A percentile compares a stretch with the other conserved stretches of the same genome.
Conservation (phyloP, 306 rosid genomes). For the Aeschynomene evenia region DNA sequence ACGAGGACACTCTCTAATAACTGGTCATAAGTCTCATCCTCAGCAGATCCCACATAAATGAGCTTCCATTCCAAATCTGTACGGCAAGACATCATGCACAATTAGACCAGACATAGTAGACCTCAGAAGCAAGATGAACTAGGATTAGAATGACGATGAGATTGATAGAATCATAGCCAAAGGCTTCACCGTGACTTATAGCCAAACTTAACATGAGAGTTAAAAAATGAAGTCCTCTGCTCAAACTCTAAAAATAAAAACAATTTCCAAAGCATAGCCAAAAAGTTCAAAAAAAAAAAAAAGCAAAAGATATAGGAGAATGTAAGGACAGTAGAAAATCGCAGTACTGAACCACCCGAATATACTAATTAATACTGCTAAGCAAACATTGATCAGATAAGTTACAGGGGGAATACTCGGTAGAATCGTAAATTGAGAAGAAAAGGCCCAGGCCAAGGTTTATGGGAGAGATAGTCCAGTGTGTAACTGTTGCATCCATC, state of each 20-base stretch:
- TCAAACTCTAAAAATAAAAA: neutral
- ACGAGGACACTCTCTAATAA: conserved; percentile 88
- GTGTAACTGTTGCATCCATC: no score
- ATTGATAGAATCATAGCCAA: neutral
- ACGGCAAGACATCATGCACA: neutral
- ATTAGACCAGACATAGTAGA: neutral
- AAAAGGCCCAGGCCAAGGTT: neutral
- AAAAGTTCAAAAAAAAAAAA: no score
- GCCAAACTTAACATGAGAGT: conserved; percentile 4
- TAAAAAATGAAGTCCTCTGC: neutral
- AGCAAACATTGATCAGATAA: neutral
- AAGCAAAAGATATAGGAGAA: neutral
- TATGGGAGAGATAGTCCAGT: no score
- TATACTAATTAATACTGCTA: neutral
- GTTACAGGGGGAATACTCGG: neutral
- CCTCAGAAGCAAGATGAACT: neutral
- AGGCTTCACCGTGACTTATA: neutral
- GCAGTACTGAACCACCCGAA: neutral
- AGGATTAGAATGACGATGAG: neutral
- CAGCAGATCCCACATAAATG: conserved; percentile 88
- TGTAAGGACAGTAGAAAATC: neutral
- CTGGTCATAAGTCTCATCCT: conserved; percentile 92
- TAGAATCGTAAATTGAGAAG: neutral
- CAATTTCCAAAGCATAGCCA: neutral
- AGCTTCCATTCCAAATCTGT: conserved; percentile 96